Percentiles rank a stretch among this genome's conserved stretches.
Evolutionary conservation across 2,329 filamentous ascomycete genomes (phyloP).

Genomic region (Alternaria sp.): DNA sequence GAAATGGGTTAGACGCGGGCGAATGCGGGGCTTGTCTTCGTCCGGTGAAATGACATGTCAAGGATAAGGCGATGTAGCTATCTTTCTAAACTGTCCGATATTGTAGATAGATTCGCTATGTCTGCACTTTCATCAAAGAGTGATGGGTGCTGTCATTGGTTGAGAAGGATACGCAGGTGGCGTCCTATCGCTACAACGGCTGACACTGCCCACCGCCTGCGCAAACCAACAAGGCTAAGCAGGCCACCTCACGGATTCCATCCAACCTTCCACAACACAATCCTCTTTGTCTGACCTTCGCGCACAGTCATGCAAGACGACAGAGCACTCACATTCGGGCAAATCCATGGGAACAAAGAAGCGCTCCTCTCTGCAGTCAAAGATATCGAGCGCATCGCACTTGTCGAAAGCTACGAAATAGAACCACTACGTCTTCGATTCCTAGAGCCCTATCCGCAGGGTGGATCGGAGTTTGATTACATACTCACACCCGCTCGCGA

Average conservation of each 20-base stretch:
- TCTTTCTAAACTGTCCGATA: background rate
- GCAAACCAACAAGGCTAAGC: background rate
- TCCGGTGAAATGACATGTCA: background rate
- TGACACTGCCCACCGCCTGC: background rate
- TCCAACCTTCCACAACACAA: background rate
- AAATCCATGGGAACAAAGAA: background rate
- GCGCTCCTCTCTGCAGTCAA: background rate
- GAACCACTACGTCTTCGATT: background rate
- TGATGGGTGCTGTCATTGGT: background rate
- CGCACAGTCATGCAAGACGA: background rate
- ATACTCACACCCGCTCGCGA: background rate
- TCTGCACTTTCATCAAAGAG: background rate
- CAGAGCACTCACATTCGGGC: background rate
- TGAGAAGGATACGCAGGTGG: background rate
- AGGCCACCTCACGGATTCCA: background rate
- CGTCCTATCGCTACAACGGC: background rate
- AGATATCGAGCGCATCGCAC: background rate
- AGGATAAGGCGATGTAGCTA: background rate
- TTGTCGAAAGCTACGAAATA: background rate
- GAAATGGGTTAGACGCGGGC: background rate
- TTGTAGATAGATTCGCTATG: too few species aligned
- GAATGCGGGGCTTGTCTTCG: background rate
- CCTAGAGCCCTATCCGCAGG: background rate
- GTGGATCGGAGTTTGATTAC: background rate
- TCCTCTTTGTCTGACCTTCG: rapidly evolving